Conservation (phyloP, 1,284 basidiomycete species). For the Ganoderma multipileum region DNA sequence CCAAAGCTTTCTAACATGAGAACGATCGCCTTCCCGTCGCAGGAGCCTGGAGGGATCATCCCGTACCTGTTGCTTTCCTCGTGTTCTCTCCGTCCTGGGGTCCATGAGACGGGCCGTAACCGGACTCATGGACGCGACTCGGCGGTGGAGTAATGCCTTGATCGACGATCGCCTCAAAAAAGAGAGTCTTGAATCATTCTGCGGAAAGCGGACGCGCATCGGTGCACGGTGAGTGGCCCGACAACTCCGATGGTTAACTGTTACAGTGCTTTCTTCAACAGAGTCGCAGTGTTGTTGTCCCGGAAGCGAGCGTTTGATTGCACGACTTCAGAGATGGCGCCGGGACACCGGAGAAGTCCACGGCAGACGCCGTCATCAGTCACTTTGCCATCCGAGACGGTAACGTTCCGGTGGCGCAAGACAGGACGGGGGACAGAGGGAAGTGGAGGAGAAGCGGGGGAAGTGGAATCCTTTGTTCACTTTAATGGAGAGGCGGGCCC, state of each 20-base stretch:
- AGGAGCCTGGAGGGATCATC: slow-evolving; percentile 1
- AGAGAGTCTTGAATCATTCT: slow-evolving; percentile 5
- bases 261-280: not conserved
- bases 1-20: not conserved
- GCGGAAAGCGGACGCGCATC: not conserved
- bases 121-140: slow-evolving; percentile 1
- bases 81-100: slow-evolving; percentile 2
- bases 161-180: slow-evolving; percentile 12
- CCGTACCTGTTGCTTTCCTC: slow-evolving; percentile 11
- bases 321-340: slow-evolving; percentile 21
- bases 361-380: slow-evolving; percentile 22
- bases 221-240: slow-evolving; percentile 10
- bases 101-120: slow-evolving; percentile 11
- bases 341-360: slow-evolving; percentile 11
- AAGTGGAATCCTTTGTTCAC: slow-evolving; percentile 17
- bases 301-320: slow-evolving; percentile 12
- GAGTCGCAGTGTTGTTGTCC: not conserved
- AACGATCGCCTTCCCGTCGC: not conserved
- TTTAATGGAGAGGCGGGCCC: slow-evolving; percentile 4
- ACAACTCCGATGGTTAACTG: slow-evolving; percentile 4
- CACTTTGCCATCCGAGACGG: slow-evolving; percentile 15
- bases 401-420: slow-evolving; percentile 19
- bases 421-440: slow-evolving; percentile 19
- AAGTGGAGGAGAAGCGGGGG: slow-evolving; percentile 5
- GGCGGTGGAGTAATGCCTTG: slow-evolving; percentile 2